A percentile compares a stretch with the other conserved stretches of the same genome.
These are phyloP conservation scores for Termitomyces sp. DNA, from an alignment of 1,284 basidiomycete genomes.

Conservation along the genomic window DNA sequence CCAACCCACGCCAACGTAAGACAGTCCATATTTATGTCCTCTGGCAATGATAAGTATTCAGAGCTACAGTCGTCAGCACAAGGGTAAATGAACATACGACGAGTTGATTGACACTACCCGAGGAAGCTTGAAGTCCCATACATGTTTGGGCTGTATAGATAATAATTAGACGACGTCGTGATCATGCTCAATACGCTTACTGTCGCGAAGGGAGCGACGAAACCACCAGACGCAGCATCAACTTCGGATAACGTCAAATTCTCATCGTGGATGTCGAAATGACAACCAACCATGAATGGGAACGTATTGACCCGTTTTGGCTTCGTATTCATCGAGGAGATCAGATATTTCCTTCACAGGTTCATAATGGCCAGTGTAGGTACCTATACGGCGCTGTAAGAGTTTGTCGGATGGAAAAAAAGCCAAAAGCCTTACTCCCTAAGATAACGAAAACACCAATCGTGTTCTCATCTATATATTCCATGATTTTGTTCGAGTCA, in stretches of 20 bases:
- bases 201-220: slow-evolving; percentile 79
- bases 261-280: slow-evolving; percentile 21
- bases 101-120: slow-evolving; percentile 89
- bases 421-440: slow-evolving; percentile 43
- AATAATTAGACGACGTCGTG: slow-evolving; percentile 2
- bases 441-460: slow-evolving; percentile 80
- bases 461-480: slow-evolving; percentile 90
- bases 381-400: slow-evolving; percentile 34
- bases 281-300: slow-evolving; percentile 71
- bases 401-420: slow-evolving; percentile 4
- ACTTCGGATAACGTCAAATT: slow-evolving; percentile 33
- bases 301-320: slow-evolving; percentile 71
- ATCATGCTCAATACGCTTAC: slow-evolving; percentile 22
- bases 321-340: slow-evolving; percentile 83
- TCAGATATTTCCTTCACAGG: slow-evolving; percentile 85
- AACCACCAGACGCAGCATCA: slow-evolving; percentile 78
- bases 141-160: slow-evolving; percentile 55
- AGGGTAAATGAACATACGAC: slow-evolving; percentile 33
- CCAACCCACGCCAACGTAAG: slow-evolving; percentile 88
- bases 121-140: slow-evolving; percentile 85
- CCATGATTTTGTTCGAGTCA: slow-evolving; percentile 80
- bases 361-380: slow-evolving; percentile 94
- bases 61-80: neutral
- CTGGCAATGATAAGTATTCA: slow-evolving; percentile 20
- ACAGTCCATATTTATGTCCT: slow-evolving; percentile 86